phyloP scores from a whole-genome alignment of 2,329 filamentous ascomycete genomes.

The Pochonia chlamydosporia region DNA sequence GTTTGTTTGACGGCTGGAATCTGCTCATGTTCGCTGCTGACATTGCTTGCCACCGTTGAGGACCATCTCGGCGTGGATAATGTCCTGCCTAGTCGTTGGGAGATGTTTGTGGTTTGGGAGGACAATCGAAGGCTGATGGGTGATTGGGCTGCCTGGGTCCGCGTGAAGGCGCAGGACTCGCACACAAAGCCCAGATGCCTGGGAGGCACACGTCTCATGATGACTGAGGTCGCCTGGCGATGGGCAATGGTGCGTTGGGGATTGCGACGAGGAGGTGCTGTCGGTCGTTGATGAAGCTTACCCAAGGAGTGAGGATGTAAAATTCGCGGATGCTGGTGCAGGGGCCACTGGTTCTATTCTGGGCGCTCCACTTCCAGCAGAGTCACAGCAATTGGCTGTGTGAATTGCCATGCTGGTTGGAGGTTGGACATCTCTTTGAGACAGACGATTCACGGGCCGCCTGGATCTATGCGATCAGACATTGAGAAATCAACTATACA shows the following conservation, averaged over 20 bases:
- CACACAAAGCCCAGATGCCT: conserved; percentile 33
- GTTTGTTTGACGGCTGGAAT: not conserved
- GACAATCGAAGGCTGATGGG: conserved; percentile 18
- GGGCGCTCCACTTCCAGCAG: too few species aligned
- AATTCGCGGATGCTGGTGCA: too few species aligned
- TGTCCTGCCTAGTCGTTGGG: conserved; percentile 4
- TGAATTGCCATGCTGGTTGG: too few species aligned
- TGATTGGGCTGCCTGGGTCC: conserved; percentile 17
- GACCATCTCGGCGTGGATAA: conserved; percentile 17
- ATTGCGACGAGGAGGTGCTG: not conserved
- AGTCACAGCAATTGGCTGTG: too few species aligned
- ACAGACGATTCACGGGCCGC: too few species aligned
- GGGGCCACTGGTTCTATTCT: too few species aligned
- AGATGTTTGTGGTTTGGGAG: conserved; percentile 10
- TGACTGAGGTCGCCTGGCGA: not conserved
- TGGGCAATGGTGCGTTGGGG: not conserved
- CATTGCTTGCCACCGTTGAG: conserved; percentile 16
- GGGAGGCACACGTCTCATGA: conserved; percentile 17
- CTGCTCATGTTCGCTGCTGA: conserved; percentile 5
- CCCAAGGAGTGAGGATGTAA: not conserved
- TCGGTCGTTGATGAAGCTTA: too few species aligned
- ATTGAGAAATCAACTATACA: too few species aligned
- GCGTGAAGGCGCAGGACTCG: conserved; percentile 35
- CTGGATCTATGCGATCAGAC: too few species aligned
- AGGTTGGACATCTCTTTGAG: too few species aligned